phyloP scores from a whole-genome alignment of 495 filamentous ascomycete genomes.

The Trichoderma virens region DNA sequence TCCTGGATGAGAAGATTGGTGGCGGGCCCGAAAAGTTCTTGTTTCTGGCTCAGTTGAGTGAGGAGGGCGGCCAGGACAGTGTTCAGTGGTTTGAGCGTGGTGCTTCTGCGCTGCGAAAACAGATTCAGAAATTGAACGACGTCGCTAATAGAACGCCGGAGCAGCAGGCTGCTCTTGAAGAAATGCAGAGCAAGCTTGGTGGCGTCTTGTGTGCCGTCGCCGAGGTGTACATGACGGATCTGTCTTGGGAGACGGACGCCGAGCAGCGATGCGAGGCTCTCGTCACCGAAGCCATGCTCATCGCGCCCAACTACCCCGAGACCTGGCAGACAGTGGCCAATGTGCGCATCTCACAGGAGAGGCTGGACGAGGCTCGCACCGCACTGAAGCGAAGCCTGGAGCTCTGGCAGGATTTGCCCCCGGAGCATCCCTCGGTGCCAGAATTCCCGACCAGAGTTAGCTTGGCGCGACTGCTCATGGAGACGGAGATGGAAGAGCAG shows the following conservation, averaged over 20 bases:
- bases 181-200: constrained; percentile 71
- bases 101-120: constrained; percentile 55
- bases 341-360: constrained; percentile 79
- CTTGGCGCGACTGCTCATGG: constrained; percentile 78
- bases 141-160: constrained; percentile 27
- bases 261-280: constrained; percentile 76
- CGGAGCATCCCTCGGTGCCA: constrained; percentile 58
- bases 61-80: constrained; percentile 75
- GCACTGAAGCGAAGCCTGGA: constrained; percentile 69
- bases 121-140: constrained; percentile 48
- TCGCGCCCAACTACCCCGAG: constrained; percentile 67
- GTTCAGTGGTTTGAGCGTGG: constrained; percentile 85
- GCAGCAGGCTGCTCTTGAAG: constrained; percentile 39
- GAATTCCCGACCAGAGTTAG: constrained; percentile 78
- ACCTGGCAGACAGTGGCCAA: constrained; percentile 90
- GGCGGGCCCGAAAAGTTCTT: constrained; percentile 92
- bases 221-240: constrained; percentile 98
- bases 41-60: constrained; percentile 88
- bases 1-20: constrained; percentile 49
- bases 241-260: constrained; percentile 84
- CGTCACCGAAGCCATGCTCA: constrained; percentile 75
- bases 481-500: constrained; percentile 74
- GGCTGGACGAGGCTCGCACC: constrained; percentile 66
- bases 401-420: constrained; percentile 68
- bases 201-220: constrained; percentile 81